Conservation (phyloP, 1,284 basidiomycete genomes). For the Ganoderma lingzhi region DNA sequence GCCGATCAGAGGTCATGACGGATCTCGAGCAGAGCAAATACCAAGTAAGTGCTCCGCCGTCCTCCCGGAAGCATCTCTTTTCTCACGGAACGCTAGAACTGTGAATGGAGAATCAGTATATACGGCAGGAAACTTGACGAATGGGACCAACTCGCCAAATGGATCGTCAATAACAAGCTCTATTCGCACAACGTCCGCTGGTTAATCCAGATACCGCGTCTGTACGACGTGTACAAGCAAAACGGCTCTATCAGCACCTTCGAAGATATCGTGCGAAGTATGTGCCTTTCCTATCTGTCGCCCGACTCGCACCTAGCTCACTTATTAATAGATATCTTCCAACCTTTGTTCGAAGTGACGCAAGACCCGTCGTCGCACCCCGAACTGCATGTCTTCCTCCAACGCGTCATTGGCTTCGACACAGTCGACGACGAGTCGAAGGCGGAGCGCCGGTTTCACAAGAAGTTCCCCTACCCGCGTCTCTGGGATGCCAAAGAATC, state of each 20-base stretch:
- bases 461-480: conserved; percentile 94
- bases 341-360: conserved; percentile 96
- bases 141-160: conserved; percentile 99
- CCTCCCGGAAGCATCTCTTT: too few species aligned
- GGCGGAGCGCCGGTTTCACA: conserved; percentile 89
- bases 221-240: conserved; percentile 97
- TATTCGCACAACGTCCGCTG: conserved; percentile 98
- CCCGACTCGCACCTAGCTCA: too few species aligned
- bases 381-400: conserved; percentile 95
- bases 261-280: conserved; percentile 91
- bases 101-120: conserved; percentile 97
- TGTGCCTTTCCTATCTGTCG: conserved; percentile 42
- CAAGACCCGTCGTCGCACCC: conserved; percentile 91
- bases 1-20: conserved; percentile 84
- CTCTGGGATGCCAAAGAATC: conserved; percentile 92
- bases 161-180: conserved; percentile 94
- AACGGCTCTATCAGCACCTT: conserved; percentile 89
- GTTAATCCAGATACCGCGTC: conserved; percentile 95
- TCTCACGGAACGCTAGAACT: conserved; percentile 60
- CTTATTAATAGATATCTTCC: conserved; percentile 81
- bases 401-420: conserved; percentile 96
- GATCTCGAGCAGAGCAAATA: conserved; percentile 99
- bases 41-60: conserved; percentile 61
- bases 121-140: conserved; percentile 86
- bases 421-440: conserved; percentile 99